Evolutionary conservation across 2,329 filamentous ascomycete species (phyloP).

Genomic region (Sclerotiophoma versabilis): DNA sequence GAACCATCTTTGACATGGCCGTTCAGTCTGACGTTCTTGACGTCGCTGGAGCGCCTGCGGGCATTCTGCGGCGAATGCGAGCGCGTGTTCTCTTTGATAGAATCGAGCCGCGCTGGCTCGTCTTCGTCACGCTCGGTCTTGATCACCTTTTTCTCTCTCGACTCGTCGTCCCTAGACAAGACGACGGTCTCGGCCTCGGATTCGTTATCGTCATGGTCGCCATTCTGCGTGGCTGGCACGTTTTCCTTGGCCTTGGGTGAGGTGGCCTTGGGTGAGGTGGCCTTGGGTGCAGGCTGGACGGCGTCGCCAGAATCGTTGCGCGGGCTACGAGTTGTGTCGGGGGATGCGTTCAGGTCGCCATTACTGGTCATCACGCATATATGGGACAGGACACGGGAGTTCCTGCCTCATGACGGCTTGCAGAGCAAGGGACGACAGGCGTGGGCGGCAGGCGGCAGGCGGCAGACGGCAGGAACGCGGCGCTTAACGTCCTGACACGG

Average conservation of each 20-base stretch:
- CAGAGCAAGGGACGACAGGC: constrained; percentile 36
- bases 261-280: constrained; percentile 25
- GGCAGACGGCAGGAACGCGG: constrained; percentile 15
- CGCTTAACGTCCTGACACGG: constrained; percentile 18
- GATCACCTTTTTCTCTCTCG: constrained; percentile 49
- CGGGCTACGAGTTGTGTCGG: constrained; percentile 26
- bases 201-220: constrained; percentile 50
- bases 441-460: constrained; percentile 5
- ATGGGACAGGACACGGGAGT: constrained; percentile 46
- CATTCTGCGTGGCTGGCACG: constrained; percentile 30
- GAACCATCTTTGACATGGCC: constrained; percentile 37
- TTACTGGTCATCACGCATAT: constrained; percentile 52
- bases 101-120: constrained; percentile 29
- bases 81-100: constrained; percentile 39
- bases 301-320: constrained; percentile 2
- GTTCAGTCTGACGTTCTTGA: constrained; percentile 34
- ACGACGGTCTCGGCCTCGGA: constrained; percentile 61
- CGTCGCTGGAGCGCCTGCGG: constrained; percentile 33
- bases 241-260: constrained; percentile 30
- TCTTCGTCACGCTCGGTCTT: constrained; percentile 49
- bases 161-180: constrained; percentile 51
- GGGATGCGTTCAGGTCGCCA: constrained; percentile 44
- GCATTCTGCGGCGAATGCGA: constrained; percentile 39
- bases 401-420: constrained; percentile 51
- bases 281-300: constrained; percentile 20